phyloP scores from a whole-genome alignment of 768 basidiomycete genomes.

The Lactarius akahatsu region DNA sequence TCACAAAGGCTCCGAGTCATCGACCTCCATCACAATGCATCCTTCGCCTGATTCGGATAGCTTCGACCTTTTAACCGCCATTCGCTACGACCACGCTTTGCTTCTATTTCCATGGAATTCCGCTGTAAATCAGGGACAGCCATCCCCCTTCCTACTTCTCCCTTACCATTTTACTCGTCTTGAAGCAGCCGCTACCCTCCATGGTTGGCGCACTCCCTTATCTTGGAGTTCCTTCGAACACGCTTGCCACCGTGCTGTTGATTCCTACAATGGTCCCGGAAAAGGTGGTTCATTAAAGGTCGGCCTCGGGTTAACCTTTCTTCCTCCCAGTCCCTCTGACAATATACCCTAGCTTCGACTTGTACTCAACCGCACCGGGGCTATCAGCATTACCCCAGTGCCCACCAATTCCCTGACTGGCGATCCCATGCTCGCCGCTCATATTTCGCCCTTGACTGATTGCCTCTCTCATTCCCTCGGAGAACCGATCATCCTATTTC shows the following conservation, averaged over 20 bases:
- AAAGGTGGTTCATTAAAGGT: constrained; percentile 27
- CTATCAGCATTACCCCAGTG: constrained; percentile 16
- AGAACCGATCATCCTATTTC: constrained; percentile 45
- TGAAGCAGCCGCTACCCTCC: constrained; percentile 45
- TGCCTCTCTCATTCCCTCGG: constrained; percentile 29
- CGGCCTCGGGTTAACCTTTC: background rate
- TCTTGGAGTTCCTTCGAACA: constrained; percentile 43
- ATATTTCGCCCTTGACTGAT: constrained; percentile 41
- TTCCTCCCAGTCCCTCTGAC: background rate
- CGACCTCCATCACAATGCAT: background rate
- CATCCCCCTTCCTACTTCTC: constrained; percentile 63
- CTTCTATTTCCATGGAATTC: constrained; percentile 54
- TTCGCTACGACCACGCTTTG: constrained; percentile 57
- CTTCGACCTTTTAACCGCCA: constrained; percentile 49
- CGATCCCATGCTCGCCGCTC: constrained; percentile 24
- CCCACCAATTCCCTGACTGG: constrained; percentile 33
- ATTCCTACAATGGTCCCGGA: constrained; percentile 9
- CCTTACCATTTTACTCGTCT: constrained; percentile 62
- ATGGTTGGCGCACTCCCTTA: constrained; percentile 49
- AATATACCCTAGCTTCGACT: constrained; percentile 50
- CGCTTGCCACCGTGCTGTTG: constrained; percentile 49
- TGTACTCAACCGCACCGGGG: constrained; percentile 24
- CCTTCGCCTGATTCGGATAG: background rate
- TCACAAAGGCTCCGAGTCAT: background rate
- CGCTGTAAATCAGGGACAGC: constrained; percentile 44